Evolutionary conservation across 1,284 basidiomycete genomes (phyloP).

Genomic region (Marasmius fiardii): DNA sequence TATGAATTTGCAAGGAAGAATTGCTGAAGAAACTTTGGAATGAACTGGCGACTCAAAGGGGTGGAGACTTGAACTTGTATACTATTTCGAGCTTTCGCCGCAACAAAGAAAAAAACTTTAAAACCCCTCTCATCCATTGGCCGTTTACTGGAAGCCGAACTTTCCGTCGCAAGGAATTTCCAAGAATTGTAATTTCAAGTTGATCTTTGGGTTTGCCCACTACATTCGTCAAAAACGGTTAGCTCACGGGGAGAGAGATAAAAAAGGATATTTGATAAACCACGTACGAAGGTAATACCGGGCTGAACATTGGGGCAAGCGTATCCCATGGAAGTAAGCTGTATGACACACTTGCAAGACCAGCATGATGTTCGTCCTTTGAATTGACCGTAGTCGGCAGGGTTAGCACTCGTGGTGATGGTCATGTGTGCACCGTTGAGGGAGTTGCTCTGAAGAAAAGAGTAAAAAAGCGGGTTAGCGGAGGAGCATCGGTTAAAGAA

Average conservation of each 20-base stretch:
- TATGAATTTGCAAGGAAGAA: too few relatives aligned
- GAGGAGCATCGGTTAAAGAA: neutral
- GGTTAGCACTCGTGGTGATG: neutral
- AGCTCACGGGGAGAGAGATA: neutral
- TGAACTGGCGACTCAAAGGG: too few relatives aligned
- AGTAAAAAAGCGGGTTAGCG: neutral
- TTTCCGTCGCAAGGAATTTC: constrained; percentile 3
- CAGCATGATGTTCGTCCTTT: constrained; percentile 5
- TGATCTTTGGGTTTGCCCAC: constrained; percentile 4
- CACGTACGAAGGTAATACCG: constrained; percentile 8
- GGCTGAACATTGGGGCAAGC: constrained; percentile 3
- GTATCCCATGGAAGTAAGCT: neutral
- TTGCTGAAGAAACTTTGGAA: too few relatives aligned
- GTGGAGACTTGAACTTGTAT: too few relatives aligned
- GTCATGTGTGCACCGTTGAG: neutral
- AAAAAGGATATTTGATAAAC: neutral
- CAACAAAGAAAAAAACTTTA: too few relatives aligned
- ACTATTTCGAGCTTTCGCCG: too few relatives aligned
- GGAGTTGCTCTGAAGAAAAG: neutral
- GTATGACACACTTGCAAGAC: constrained; percentile 2
- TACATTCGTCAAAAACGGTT: neutral
- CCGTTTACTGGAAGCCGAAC: constrained; percentile 2
- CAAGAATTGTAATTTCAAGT: constrained; percentile 4
- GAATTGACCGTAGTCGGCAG: neutral
- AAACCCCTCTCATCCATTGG: too few relatives aligned